Evolutionary conservation across 2,329 filamentous ascomycete species (phyloP).

Genomic region (Waltergamsia citrina): DNA sequence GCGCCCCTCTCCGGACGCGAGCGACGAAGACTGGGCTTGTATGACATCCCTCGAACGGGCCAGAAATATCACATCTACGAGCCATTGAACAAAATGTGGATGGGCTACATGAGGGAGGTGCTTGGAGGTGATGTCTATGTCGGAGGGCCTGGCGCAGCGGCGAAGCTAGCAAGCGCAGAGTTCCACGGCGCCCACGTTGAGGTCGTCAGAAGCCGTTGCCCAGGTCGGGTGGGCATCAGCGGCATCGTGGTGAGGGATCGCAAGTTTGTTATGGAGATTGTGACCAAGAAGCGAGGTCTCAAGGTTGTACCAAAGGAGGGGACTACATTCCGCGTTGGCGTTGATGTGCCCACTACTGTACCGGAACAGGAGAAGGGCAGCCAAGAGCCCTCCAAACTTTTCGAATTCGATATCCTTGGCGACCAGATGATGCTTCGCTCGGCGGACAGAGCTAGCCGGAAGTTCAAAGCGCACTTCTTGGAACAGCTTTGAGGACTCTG

Average conservation of each 20-base stretch:
- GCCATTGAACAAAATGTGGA: conserved; percentile 71
- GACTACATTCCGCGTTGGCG: conserved; percentile 69
- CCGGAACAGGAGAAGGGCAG: conserved; percentile 6
- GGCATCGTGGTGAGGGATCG: conserved; percentile 88
- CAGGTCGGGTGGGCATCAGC: conserved; percentile 69
- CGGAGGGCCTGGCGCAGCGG: conserved; percentile 51
- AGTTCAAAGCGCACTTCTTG: conserved; percentile 80
- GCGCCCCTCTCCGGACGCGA: conserved; percentile 71
- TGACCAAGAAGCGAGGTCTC: conserved; percentile 60
- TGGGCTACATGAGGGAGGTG: conserved; percentile 75
- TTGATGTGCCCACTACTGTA: conserved; percentile 37
- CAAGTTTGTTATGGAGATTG: conserved; percentile 75
- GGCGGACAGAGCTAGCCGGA: conserved; percentile 78
- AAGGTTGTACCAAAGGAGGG: conserved; percentile 86
- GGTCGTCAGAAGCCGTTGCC: conserved; percentile 74
- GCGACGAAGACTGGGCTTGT: conserved; percentile 62
- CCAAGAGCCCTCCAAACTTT: conserved; percentile 13
- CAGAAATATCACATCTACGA: conserved; percentile 62
- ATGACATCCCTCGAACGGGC: conserved; percentile 61
- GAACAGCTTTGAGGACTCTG: conserved; percentile 62
- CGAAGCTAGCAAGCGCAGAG: conserved; percentile 76
- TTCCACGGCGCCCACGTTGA: conserved; percentile 80
- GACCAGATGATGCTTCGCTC: conserved; percentile 78
- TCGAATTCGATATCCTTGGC: conserved; percentile 78
- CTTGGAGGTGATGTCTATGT: conserved; percentile 52